Base-by-base conservation (phyloP, 2,329 filamentous ascomycete species). In the Pseudogymnoascus sp. region DNA sequence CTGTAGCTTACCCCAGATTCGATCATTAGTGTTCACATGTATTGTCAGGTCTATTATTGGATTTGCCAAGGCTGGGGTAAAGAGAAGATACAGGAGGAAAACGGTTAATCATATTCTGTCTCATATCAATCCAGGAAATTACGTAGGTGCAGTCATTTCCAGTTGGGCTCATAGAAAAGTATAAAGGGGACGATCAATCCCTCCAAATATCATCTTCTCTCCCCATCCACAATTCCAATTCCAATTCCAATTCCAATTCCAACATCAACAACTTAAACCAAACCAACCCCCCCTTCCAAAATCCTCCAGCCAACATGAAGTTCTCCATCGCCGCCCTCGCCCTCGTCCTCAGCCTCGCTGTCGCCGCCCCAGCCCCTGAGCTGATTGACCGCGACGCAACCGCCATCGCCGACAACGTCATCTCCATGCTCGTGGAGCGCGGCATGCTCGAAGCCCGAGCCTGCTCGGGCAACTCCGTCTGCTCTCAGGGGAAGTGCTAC, bases 301-400 rank as follows among this genome's bases (percentile, higher is more conserved):
- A 6, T 10, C 15, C 10, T 36, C 33, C 37, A 40, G 5, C 7
- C 37, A 40, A 40, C 9, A 40, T 40, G 37, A 40, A 40, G 37
- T 40, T 40, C 37, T 40, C 37, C 37, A 21, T 21, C 37, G 13
- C 37, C n/a, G 37, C 37, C n/a, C 15, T 40, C 15, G 37, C 37
- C 37, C 15, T 40, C 37, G 5, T 40, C 37, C 37, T 40, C 37
- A 21, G n/a, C 37, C n/a, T 40, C 60, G 59, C 66, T 61, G 58
- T 62, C 66, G 64, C 64, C 62, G 13, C 62, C 65, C 37, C 63
- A 64, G 65, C 55, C 52, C 31, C 62, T 59, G 27, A 61, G 21
- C 25, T 69, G 64, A 27, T 68, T 69, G 45, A 66, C 70, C 36
- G 70, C 36, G 42, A 62, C 33, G 61, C 64, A 40, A 66, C 61